Conservation (phyloP, 805 yeast species). For the Monosporozyma aerobia region DNA sequence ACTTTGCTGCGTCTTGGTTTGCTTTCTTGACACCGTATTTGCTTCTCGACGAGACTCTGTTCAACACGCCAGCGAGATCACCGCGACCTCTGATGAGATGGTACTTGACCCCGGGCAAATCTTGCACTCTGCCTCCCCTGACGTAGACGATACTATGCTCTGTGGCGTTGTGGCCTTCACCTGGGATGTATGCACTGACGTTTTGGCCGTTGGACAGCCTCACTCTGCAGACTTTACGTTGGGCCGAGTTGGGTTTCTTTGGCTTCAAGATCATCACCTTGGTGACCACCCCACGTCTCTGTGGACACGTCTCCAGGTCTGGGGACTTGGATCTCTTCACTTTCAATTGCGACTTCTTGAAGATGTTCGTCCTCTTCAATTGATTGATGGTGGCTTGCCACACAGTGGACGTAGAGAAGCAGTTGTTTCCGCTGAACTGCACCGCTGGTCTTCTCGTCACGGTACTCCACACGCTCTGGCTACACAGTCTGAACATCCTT, state of each 20-base stretch:
- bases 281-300: conserved; percentile 85
- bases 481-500: neutral
- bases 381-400: conserved; percentile 62
- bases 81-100: conserved; percentile 79
- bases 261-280: conserved; percentile 94
- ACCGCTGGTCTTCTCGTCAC: neutral
- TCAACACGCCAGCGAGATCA: conserved; percentile 92
- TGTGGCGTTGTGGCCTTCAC: conserved; percentile 97
- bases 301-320: conserved; percentile 74
- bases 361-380: conserved; percentile 51
- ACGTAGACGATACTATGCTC: conserved; percentile 94
- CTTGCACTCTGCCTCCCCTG: conserved; percentile 98
- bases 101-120: conserved; percentile 96
- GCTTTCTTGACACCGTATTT: conserved; percentile 92
- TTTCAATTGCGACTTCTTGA: conserved; percentile 10
- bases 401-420: conserved; percentile 9
- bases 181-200: conserved; percentile 90
- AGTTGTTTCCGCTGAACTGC: neutral
- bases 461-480: neutral
- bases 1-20: conserved; percentile 20
- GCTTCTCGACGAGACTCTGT: conserved; percentile 80
- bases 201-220: conserved; percentile 83
- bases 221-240: conserved; percentile 93
- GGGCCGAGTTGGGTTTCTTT: conserved; percentile 97
- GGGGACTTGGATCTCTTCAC: conserved; percentile 56